phyloP scores from a whole-genome alignment of 331 rosid species.

The Quercus tomentella region DNA sequence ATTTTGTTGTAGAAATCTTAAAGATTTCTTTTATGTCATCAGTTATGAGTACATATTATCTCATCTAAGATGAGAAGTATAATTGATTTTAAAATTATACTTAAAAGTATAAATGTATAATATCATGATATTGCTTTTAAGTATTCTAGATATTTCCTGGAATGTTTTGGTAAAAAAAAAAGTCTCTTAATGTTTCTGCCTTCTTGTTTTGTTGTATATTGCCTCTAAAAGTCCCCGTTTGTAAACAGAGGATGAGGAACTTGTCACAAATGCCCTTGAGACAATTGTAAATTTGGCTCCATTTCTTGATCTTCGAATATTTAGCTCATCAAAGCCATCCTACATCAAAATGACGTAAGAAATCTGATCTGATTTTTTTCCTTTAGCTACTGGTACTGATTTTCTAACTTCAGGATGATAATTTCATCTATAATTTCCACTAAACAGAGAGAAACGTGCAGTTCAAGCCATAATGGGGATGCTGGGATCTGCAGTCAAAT shows the following conservation, averaged over 20 bases:
- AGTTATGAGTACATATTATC: background rate
- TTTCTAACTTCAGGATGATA: conserved; percentile 22
- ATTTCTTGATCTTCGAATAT: conserved; percentile 79
- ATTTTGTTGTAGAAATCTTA: conserved; percentile 1
- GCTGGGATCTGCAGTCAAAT: conserved; percentile 76
- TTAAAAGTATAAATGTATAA: background rate
- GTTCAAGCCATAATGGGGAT: conserved; percentile 92
- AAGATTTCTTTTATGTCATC: conserved; percentile 4
- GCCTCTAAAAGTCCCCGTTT: conserved; percentile 16
- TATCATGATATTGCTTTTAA: background rate
- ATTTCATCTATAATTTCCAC: conserved; percentile 6
- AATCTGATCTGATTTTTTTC: conserved; percentile 5
- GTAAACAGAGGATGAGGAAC: conserved; percentile 92
- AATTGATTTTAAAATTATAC: background rate
- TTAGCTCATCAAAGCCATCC: conserved; percentile 89
- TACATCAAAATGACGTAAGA: conserved; percentile 92
- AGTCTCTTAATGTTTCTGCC: background rate
- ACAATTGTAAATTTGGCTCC: conserved; percentile 97
- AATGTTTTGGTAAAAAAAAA: background rate
- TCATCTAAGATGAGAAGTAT: background rate
- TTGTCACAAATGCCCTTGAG: conserved; percentile 94
- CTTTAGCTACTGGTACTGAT: background rate
- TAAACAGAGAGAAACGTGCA: conserved; percentile 82
- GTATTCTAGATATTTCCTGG: background rate
- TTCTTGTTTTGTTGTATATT: background rate